Conservation (phyloP, 352 stramenopile species). For the Phytophthora tubulina region DNA sequence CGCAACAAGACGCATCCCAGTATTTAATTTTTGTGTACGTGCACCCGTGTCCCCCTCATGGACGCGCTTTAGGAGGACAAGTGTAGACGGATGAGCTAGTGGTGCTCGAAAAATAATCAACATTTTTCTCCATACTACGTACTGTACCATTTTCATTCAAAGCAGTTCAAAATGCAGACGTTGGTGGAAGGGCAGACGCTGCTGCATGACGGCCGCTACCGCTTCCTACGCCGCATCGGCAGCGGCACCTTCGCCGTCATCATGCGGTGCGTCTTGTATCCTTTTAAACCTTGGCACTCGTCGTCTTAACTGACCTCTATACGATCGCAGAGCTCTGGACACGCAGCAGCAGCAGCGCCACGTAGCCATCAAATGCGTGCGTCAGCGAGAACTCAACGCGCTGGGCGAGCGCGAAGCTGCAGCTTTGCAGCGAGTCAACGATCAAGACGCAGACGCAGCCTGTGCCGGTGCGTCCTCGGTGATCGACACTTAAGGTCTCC, state of each 20-base stretch:
- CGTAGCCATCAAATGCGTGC: conserved; percentile 81
- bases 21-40: conserved; percentile 45
- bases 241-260: conserved; percentile 78
- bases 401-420: conserved; percentile 69
- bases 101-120: conserved; percentile 17
- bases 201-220: conserved; percentile 69
- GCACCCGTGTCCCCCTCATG: conserved; percentile 24
- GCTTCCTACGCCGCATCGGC: conserved; percentile 76
- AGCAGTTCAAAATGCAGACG: conserved; percentile 37
- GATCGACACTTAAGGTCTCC: not conserved
- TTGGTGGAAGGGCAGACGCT: conserved; percentile 78
- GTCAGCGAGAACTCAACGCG: conserved; percentile 53
- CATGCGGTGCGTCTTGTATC: conserved; percentile 51
- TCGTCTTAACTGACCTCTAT: not conserved
- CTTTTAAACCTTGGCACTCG: not conserved
- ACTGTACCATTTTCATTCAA: conserved; percentile 1
- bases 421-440: conserved; percentile 53
- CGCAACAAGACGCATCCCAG: conserved; percentile 21
- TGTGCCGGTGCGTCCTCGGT: conserved; percentile 49
- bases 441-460: conserved; percentile 39
- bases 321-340: conserved; percentile 56
- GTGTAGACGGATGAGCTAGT: conserved; percentile 21
- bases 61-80: conserved; percentile 24
- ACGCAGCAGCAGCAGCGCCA: conserved; percentile 39
- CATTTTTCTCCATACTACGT: not conserved